These are phyloP conservation scores for Metschnikowia peoriensis DNA, from an alignment of 805 yeast species.

Conservation along the genomic window DNA sequence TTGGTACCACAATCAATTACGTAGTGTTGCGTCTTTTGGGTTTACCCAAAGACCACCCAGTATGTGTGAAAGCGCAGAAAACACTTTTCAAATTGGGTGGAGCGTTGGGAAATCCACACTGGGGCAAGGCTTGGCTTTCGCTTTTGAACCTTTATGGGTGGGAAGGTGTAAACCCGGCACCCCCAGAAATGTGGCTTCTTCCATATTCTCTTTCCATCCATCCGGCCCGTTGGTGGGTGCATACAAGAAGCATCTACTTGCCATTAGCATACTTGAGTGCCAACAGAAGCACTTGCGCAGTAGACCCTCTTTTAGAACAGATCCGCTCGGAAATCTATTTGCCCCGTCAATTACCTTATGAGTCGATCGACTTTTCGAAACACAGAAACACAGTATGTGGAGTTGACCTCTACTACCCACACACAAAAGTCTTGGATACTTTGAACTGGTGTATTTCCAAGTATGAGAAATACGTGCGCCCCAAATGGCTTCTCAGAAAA, in stretches of 20 bases:
- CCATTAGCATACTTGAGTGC: constrained; percentile 82
- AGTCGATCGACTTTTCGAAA: constrained; percentile 60
- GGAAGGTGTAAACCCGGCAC: constrained; percentile 98
- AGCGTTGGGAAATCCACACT: constrained; percentile 86
- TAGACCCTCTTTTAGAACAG: constrained; percentile 61
- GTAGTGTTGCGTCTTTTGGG: constrained; percentile 81
- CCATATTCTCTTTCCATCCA: constrained; percentile 83
- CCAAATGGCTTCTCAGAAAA: constrained; percentile 61
- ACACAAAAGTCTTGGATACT: constrained; percentile 61
- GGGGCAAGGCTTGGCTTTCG: constrained; percentile 96
- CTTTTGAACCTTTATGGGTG: constrained; percentile 78
- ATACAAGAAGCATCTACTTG: constrained; percentile 86
- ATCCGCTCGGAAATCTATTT: constrained; percentile 78
- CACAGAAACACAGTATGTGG: constrained; percentile 87
- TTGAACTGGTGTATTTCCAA: constrained; percentile 57
- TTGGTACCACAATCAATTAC: constrained; percentile 90
- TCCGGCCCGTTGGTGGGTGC: constrained; percentile 99
- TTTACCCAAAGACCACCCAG: constrained; percentile 68
- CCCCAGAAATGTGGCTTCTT: constrained; percentile 88
- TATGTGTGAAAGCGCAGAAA: constrained; percentile 68
- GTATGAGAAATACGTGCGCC: constrained; percentile 75
- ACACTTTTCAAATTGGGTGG: constrained; percentile 79
- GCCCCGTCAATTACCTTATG: constrained; percentile 50
- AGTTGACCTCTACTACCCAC: constrained; percentile 92
- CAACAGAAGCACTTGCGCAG: constrained; percentile 50